These are phyloP conservation scores for Calvatia gigantea DNA, from an alignment of 768 basidiomycete genomes.

Conservation along the genomic window DNA sequence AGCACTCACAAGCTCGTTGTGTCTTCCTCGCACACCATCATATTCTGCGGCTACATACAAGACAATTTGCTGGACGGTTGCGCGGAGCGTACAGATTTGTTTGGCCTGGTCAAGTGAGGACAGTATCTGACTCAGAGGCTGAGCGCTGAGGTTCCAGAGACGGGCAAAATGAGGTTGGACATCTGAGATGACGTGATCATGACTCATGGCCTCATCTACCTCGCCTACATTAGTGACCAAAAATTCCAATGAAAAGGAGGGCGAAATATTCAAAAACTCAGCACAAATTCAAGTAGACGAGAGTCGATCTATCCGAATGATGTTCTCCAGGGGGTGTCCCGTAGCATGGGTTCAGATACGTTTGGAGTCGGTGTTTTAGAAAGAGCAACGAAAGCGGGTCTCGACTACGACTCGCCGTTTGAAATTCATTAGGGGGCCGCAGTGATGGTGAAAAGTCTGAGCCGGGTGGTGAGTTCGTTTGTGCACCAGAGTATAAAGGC, in stretches of 20 bases:
- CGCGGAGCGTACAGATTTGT: background rate
- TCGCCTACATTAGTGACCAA: background rate
- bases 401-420: constrained; percentile 60
- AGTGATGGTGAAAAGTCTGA: constrained; percentile 59
- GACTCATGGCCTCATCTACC: background rate
- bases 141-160: background rate
- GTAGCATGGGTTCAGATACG: constrained; percentile 61
- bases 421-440: constrained; percentile 58
- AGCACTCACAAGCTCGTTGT: no score
- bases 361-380: constrained; percentile 65
- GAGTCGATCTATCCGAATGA: constrained; percentile 46
- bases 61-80: background rate
- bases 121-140: constrained; percentile 1
- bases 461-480: constrained; percentile 51
- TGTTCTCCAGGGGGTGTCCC: constrained; percentile 75
- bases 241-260: background rate
- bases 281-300: constrained; percentile 18
- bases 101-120: background rate
- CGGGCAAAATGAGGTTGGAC: constrained; percentile 4
- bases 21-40: background rate
- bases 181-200: background rate
- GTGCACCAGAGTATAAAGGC: background rate
- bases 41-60: background rate
- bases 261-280: background rate
- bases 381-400: constrained; percentile 40